Conservation (phyloP, 257 asterid species). For the Fraxinus excelsior region DNA sequence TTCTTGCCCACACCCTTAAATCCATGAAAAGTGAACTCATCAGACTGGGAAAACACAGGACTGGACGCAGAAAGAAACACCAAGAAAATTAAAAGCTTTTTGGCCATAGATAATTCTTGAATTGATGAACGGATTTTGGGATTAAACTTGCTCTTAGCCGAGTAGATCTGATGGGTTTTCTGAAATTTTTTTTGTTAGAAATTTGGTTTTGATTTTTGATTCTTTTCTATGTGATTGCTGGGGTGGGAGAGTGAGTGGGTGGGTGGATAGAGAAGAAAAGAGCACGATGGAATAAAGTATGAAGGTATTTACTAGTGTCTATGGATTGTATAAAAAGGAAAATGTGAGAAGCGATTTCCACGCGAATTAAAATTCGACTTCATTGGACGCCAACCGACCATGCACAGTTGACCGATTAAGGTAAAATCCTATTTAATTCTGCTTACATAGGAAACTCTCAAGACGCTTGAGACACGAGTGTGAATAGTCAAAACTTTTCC, state of each 20-base stretch:
- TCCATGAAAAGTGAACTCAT: conserved; percentile 52
- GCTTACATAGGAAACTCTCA: too few relatives aligned
- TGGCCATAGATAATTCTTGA: conserved; percentile 36
- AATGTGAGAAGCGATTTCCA: background rate
- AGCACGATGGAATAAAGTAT: background rate
- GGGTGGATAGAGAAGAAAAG: background rate
- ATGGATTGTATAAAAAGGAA: background rate
- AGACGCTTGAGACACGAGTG: too few relatives aligned
- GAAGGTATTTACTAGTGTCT: background rate
- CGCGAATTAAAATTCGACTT: background rate
- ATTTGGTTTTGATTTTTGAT: background rate
- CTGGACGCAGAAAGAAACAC: conserved; percentile 32
- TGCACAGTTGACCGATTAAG: background rate
- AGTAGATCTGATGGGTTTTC: background rate
- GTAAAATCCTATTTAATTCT: background rate
- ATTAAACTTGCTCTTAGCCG: background rate
- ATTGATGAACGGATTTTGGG: background rate
- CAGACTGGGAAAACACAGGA: conserved; percentile 35
- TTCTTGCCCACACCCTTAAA: conserved; percentile 35
- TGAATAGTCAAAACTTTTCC: too few relatives aligned
- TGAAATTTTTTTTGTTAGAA: background rate
- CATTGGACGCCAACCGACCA: background rate
- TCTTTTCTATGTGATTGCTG: background rate
- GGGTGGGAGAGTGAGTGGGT: background rate
- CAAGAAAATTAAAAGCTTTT: conserved; percentile 23